Conservation (phyloP, 257 asterid species). For the Jaltomata sinuosa region DNA sequence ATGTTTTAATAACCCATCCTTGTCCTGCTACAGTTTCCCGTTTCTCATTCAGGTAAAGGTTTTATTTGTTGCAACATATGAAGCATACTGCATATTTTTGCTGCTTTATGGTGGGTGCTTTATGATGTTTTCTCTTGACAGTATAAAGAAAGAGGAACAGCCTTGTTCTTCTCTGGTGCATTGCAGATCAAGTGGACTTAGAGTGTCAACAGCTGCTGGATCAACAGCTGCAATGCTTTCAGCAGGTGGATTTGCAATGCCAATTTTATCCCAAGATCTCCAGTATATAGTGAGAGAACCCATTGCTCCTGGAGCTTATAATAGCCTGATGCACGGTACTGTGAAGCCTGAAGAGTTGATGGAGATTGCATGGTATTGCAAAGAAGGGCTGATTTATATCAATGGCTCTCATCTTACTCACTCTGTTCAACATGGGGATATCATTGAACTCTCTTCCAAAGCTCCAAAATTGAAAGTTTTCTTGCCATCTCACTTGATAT, state of each 20-base stretch:
- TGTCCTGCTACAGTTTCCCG: slow-evolving; percentile 68
- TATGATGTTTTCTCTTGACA: slow-evolving; percentile 11
- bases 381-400: slow-evolving; percentile 50
- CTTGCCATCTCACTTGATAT: slow-evolving; percentile 37
- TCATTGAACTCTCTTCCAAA: slow-evolving; percentile 50
- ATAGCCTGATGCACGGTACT: slow-evolving; percentile 34
- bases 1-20: slow-evolving; percentile 60
- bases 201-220: slow-evolving; percentile 91
- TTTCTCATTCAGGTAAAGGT: slow-evolving; percentile 50
- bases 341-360: slow-evolving; percentile 40
- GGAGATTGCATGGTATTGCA: slow-evolving; percentile 69
- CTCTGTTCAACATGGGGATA: slow-evolving; percentile 62
- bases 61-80: not conserved
- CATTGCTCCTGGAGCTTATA: slow-evolving; percentile 39
- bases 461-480: slow-evolving; percentile 67
- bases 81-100: not conserved
- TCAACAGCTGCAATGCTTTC: slow-evolving; percentile 96
- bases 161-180: slow-evolving; percentile 39
- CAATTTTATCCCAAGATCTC: slow-evolving; percentile 68
- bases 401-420: slow-evolving; percentile 78
- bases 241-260: slow-evolving; percentile 73
- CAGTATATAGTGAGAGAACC: slow-evolving; percentile 93
- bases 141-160: slow-evolving; percentile 31
- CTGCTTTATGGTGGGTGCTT: not conserved
- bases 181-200: slow-evolving; percentile 85